Evolutionary conservation across 2,329 filamentous ascomycete genomes (phyloP).

Genomic region (Colletotrichum melonis): DNA sequence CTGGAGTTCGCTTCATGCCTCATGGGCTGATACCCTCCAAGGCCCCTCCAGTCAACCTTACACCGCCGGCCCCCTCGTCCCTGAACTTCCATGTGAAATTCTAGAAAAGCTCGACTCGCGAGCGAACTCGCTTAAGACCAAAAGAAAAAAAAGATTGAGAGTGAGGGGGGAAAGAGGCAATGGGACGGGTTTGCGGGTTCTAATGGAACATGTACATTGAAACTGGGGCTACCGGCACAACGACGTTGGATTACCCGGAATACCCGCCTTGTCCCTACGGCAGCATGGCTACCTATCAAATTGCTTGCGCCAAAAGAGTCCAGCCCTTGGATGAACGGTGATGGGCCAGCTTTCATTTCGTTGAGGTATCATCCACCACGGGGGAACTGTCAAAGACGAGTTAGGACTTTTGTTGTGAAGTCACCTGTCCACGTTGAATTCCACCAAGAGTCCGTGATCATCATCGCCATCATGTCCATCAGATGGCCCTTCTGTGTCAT

Average conservation of each 20-base stretch:
- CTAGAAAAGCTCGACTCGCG: not conserved
- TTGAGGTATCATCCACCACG: not conserved
- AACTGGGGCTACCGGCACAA: not conserved
- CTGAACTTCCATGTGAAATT: not conserved
- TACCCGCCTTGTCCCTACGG: not conserved
- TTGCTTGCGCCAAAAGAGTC: not conserved
- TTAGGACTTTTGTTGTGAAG: not conserved
- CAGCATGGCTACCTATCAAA: not conserved
- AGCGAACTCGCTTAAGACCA: not conserved
- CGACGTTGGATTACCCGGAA: not conserved
- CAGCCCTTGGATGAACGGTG: not conserved
- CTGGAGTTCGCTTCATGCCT: conserved; percentile 28
- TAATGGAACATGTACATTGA: not conserved
- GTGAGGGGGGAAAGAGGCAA: not conserved
- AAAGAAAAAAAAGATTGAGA: too few species aligned
- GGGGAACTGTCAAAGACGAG: not conserved
- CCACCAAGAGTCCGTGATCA: not conserved
- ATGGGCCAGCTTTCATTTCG: not conserved
- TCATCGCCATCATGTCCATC: not conserved
- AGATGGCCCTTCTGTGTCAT: too few species aligned
- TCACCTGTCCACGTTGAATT: not conserved
- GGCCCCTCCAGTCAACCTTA: not conserved
- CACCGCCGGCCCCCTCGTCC: not conserved
- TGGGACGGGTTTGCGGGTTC: not conserved
- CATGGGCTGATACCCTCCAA: conserved; percentile 19